These are phyloP conservation scores for Ophiosphaerella herpotricha DNA, from an alignment of 2,329 filamentous ascomycete species.

Conservation along the genomic window DNA sequence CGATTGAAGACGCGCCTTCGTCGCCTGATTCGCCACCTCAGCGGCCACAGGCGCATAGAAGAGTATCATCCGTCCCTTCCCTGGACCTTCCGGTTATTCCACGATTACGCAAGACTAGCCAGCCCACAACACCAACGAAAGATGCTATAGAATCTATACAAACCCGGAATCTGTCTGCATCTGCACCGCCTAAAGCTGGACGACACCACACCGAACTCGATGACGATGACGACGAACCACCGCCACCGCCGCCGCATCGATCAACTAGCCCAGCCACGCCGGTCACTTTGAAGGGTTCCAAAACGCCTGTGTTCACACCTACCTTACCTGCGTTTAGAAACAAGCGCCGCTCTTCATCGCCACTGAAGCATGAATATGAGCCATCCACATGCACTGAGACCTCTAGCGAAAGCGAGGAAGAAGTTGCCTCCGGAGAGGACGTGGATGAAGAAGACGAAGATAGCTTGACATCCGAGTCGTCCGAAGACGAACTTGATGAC, in stretches of 20 bases:
- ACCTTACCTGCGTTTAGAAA: slow-evolving; percentile 49
- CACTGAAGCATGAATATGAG: slow-evolving; percentile 94
- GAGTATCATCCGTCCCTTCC: slow-evolving; percentile 55
- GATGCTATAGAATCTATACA: slow-evolving; percentile 15
- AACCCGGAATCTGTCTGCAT: slow-evolving; percentile 25
- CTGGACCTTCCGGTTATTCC: slow-evolving; percentile 52
- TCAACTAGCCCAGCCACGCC: slow-evolving; percentile 58
- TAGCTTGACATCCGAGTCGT: slow-evolving; percentile 55
- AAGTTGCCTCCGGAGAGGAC: slow-evolving; percentile 50
- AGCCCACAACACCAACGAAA: slow-evolving; percentile 42
- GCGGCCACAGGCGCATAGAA: slow-evolving; percentile 47
- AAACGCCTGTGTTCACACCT: slow-evolving; percentile 56
- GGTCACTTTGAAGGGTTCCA: slow-evolving; percentile 49
- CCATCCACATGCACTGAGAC: slow-evolving; percentile 75
- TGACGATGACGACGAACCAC: slow-evolving; percentile 26
- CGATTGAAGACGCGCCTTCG: slow-evolving; percentile 21
- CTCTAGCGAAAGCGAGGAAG: slow-evolving; percentile 62
- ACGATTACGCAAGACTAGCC: slow-evolving; percentile 49
- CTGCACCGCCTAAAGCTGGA: slow-evolving; percentile 37
- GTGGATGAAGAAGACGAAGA: slow-evolving; percentile 56
- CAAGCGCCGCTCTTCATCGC: slow-evolving; percentile 81
- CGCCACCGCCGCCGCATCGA: slow-evolving; percentile 56
- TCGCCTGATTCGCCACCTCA: slow-evolving; percentile 29
- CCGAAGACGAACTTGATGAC: slow-evolving; percentile 63
- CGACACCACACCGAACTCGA: slow-evolving; percentile 21